Conservation (phyloP, 345 rosid genomes). For the Lumnitzera racemosa region DNA sequence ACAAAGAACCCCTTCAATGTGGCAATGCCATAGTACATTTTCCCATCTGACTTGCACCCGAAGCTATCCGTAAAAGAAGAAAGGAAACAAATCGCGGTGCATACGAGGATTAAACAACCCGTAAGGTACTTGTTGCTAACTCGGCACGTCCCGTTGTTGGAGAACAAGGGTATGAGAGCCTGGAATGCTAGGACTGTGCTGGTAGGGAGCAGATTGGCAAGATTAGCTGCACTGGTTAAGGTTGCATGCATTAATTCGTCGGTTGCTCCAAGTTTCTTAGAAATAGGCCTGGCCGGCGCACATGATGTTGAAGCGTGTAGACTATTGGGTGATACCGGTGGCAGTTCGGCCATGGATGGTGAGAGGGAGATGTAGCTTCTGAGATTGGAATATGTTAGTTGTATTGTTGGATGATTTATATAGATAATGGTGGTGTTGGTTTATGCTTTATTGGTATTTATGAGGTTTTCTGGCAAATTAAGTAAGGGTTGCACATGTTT, state of each 20-base stretch:
- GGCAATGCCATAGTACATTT: slow-evolving; percentile 40
- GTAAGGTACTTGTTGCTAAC: slow-evolving; percentile 29
- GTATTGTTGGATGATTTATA: no score
- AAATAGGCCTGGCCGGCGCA: no score
- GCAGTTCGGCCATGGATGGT: no score
- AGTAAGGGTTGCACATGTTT: no score
- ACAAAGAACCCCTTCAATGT: slow-evolving; percentile 21
- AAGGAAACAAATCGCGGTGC: slow-evolving; percentile 29
- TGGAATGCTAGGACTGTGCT: slow-evolving; percentile 46
- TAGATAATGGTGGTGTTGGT: no score
- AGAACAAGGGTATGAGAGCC: slow-evolving; percentile 35
- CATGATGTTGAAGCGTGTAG: background rate
- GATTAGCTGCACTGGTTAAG: slow-evolving; percentile 31
- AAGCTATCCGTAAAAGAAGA: slow-evolving; percentile 53
- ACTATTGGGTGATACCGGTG: background rate
- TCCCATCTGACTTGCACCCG: slow-evolving; percentile 16
- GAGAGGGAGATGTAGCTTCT: no score
- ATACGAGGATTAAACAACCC: slow-evolving; percentile 10
- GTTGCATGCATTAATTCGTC: slow-evolving; percentile 7
- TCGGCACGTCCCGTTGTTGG: slow-evolving; percentile 34
- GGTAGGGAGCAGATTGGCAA: slow-evolving; percentile 49
- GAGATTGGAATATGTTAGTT: no score
- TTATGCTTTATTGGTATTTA: no score
- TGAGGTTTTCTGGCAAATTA: no score
- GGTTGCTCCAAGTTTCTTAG: no score